Percentiles rank a stretch among this genome's conserved stretches.
Conservation (phyloP, 805 yeast species). For the Monosporozyma aerobia region DNA sequence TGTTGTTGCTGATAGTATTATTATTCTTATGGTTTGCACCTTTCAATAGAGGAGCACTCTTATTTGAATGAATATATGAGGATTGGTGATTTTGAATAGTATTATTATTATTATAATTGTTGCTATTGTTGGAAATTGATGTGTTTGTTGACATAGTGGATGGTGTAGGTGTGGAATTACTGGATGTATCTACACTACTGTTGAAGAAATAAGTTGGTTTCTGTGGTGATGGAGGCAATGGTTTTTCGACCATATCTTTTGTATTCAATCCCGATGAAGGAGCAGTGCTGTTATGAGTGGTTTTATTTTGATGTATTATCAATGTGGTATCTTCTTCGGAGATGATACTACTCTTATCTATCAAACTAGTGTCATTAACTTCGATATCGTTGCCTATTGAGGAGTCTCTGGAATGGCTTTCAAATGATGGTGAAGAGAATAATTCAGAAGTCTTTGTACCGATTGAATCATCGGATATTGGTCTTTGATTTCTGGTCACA, state of each 20-base stretch:
- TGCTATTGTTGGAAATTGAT: background rate
- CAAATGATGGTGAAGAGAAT: conserved; percentile 24
- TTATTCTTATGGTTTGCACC: background rate
- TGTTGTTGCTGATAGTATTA: too few relatives aligned
- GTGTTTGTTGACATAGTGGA: background rate
- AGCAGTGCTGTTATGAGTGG: background rate
- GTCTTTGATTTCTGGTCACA: conserved; percentile 16
- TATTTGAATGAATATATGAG: conserved; percentile 5
- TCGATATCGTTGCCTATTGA: conserved; percentile 23
- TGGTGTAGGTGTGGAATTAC: background rate
- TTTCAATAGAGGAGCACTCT: conserved; percentile 5
- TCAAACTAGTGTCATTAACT: background rate
- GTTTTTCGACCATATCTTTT: background rate
- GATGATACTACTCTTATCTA: conserved; percentile 6
- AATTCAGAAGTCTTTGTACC: conserved; percentile 23
- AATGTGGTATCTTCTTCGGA: conserved; percentile 4
- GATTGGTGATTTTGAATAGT: background rate
- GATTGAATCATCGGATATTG: conserved; percentile 27
- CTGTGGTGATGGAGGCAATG: conserved; percentile 3
- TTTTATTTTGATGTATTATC: conserved; percentile 2
- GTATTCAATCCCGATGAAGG: background rate
- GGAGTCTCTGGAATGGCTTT: conserved; percentile 19
- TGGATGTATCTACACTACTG: background rate
- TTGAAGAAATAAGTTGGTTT: conserved; percentile 3
- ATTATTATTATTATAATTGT: conserved; percentile 1